Base-by-base conservation (phyloP, 129 eudicot genomes). In the Oenanthe sinensis region DNA sequence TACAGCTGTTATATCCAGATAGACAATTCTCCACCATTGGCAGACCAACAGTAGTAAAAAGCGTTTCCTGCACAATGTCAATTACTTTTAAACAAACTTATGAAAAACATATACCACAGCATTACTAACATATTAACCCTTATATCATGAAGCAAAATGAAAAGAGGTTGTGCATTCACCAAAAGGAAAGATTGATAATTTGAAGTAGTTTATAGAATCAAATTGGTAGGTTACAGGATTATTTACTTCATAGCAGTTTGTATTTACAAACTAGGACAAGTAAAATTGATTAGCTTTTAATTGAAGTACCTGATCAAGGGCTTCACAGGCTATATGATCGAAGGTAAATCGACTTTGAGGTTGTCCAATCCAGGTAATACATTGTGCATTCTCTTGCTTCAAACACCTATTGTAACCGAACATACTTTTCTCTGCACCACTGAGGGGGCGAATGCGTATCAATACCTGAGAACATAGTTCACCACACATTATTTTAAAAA, bases 11-110 rank as follows among this genome's bases (percentile, higher is more conserved):
- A 74, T 96, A 96, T 48, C 99, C 99, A 1, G 90, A 88, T 81
- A 96, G 81, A 79, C 99, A 96, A 79, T 96, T 96, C 87, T 96
- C 99, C 73, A 96, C 97, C 97, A 96, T 96, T 15, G 99, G 99
- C 81, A 96, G 82, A 76, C 99, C 99, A 81, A 88, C 91, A 89
- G 87, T 86, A 83, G 91, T 85, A 75, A 90, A 96, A 81, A 96
- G 93, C 42, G 92, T 92, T 81, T 96, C 99, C 99, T 95, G 90
- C 85, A 86, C 71, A 62, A 72, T 45, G 43, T 42, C 36, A 71
- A 60, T 58, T 36, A 12, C 39, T 77, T 44, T 58, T 60, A 60
- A 22, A 60, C 68, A 24, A 60, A 24, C 14, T 60, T 52, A 69
- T n/a, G 39, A 77, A 37, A 70, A 55, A 20, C 6, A 40, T 71